Conservation (phyloP, 768 basidiomycete species). For the Kondoa subrosea region DNA sequence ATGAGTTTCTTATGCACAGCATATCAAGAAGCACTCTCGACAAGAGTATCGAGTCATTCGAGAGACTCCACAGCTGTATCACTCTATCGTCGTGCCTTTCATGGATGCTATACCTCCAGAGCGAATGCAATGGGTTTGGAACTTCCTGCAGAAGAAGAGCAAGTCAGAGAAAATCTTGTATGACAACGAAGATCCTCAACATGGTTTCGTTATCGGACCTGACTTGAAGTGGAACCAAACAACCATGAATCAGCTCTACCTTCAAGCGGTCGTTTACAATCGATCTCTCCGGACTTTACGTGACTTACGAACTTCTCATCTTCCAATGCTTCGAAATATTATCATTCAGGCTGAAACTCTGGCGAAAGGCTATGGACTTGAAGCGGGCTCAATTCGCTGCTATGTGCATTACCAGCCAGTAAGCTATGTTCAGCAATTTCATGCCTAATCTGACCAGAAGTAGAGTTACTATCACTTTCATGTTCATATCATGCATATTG, state of each 20-base stretch:
- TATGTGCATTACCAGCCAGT: conserved; percentile 82
- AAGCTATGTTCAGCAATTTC: conserved; percentile 57
- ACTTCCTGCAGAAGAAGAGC: conserved; percentile 58
- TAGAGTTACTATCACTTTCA: conserved; percentile 26
- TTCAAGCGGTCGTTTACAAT: conserved; percentile 57
- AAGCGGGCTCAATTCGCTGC: conserved; percentile 48
- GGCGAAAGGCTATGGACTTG: conserved; percentile 51
- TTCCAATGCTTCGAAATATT: conserved; percentile 53
- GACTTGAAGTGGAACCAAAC: conserved; percentile 92
- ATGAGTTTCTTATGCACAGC: conserved; percentile 33
- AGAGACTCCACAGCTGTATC: conserved; percentile 69
- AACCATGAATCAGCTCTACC: conserved; percentile 61
- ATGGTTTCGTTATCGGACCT: conserved; percentile 61
- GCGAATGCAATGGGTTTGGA: conserved; percentile 43
- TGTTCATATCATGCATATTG: conserved; percentile 23
- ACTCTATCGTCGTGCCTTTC: conserved; percentile 55
- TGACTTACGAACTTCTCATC: conserved; percentile 51
- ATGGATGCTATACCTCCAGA: conserved; percentile 55
- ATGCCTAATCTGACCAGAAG: not conserved
- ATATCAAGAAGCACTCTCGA: conserved; percentile 63
- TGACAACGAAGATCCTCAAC: conserved; percentile 38
- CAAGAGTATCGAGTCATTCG: conserved; percentile 56
- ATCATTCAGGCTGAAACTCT: conserved; percentile 41
- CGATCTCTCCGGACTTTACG: conserved; percentile 52
- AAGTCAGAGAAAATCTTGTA: conserved; percentile 59